Evolutionary conservation across 2,329 filamentous ascomycete species (phyloP).

Genomic region (Leptographium radiaticola): DNA sequence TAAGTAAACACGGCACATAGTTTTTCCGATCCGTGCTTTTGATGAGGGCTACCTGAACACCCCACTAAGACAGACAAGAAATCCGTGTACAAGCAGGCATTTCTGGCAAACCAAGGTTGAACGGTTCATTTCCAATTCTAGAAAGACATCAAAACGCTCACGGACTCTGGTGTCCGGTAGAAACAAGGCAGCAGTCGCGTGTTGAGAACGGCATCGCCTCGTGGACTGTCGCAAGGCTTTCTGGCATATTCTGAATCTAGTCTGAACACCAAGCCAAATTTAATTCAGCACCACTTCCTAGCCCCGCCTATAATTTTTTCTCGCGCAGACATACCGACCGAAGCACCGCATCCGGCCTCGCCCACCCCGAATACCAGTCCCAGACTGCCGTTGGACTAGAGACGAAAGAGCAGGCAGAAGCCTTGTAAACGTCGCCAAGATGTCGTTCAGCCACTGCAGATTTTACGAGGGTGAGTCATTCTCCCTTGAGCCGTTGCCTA

Average conservation of each 20-base stretch:
- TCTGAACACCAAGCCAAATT: background rate
- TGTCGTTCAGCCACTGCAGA: constrained; percentile 25
- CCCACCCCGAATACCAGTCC: too few relatives aligned
- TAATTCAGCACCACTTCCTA: background rate
- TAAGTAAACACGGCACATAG: background rate
- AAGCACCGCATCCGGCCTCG: background rate
- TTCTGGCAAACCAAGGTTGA: background rate
- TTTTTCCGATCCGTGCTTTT: background rate
- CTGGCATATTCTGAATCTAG: background rate
- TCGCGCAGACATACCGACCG: background rate
- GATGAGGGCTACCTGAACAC: background rate
- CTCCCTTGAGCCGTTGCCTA: constrained; percentile 9
- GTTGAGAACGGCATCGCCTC: background rate
- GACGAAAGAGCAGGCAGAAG: background rate
- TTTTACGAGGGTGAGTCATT: constrained; percentile 21
- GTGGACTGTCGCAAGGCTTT: background rate
- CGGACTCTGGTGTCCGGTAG: too few relatives aligned
- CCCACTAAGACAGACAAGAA: background rate
- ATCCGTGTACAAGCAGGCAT: background rate
- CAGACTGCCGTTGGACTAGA: background rate
- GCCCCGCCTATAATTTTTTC: constrained; percentile 3
- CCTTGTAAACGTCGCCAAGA: constrained; percentile 17
- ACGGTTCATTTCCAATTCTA: too few relatives aligned
- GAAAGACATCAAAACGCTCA: too few relatives aligned
- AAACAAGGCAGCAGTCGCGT: too few relatives aligned